These are phyloP conservation scores for Talaromyces pinophilus DNA, from an alignment of 2,329 filamentous ascomycete genomes.

Conservation along the genomic window DNA sequence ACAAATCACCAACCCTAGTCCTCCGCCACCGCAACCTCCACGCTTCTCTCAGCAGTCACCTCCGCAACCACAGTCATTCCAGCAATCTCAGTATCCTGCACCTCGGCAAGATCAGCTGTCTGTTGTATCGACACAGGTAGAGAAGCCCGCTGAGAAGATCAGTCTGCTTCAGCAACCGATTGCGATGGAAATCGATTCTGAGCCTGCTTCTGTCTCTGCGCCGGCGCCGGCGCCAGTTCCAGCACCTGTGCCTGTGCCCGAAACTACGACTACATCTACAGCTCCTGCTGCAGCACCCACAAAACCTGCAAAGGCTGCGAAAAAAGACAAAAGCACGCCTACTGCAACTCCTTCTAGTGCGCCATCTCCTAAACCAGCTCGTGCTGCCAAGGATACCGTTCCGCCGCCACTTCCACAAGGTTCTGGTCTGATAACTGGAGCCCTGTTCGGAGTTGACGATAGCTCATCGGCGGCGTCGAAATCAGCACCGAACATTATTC, in stretches of 20 bases:
- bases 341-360: slow-evolving; percentile 56
- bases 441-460: slow-evolving; percentile 58
- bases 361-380: slow-evolving; percentile 57
- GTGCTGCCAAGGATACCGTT: slow-evolving; percentile 52
- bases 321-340: slow-evolving; percentile 46
- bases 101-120: slow-evolving; percentile 14
- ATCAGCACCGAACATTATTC: slow-evolving; percentile 72
- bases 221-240: background rate
- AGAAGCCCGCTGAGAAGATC: slow-evolving; percentile 23
- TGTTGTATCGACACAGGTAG: background rate
- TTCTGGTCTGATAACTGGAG: slow-evolving; percentile 64
- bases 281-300: slow-evolving; percentile 25
- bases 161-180: slow-evolving; percentile 28
- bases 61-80: slow-evolving; percentile 24
- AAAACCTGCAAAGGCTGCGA: slow-evolving; percentile 33
- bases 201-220: slow-evolving; percentile 21
- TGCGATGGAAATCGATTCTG: slow-evolving; percentile 41
- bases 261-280: background rate
- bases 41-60: slow-evolving; percentile 25
- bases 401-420: slow-evolving; percentile 61
- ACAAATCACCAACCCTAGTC: slow-evolving; percentile 21
- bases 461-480: slow-evolving; percentile 43
- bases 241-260: background rate
- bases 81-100: slow-evolving; percentile 28
- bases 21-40: slow-evolving; percentile 13